phyloP scores from a whole-genome alignment of 176 grass and related monocot genomes.

The Oryza rufipogon region DNA sequence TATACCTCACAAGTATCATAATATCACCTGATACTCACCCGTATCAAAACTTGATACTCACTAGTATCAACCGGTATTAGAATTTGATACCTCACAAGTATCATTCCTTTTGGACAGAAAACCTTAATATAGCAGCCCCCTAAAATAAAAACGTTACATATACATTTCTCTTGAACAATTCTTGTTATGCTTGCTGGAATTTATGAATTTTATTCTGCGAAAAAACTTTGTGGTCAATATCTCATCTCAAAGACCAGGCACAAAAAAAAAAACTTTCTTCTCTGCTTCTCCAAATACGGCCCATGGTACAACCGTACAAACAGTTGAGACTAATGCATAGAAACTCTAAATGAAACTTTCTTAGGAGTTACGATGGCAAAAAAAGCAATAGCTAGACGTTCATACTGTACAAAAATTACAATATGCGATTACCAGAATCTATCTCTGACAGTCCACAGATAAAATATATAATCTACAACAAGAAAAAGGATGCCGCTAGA shows the following conservation, averaged over 20 bases:
- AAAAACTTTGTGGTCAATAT: background rate
- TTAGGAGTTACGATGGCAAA: background rate
- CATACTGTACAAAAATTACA: slow-evolving; percentile 50
- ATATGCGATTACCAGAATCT: slow-evolving; percentile 1
- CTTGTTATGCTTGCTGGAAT: too few species aligned
- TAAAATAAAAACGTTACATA: background rate
- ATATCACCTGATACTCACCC: too few species aligned
- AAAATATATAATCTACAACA: slow-evolving; percentile 30
- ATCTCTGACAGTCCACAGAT: slow-evolving; percentile 17
- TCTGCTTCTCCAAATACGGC: background rate
- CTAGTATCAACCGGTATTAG: too few species aligned
- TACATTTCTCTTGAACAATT: background rate
- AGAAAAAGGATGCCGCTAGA: background rate
- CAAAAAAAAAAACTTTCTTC: background rate
- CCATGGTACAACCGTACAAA: background rate
- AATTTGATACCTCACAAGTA: too few species aligned
- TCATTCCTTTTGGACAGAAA: too few species aligned
- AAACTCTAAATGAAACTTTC: background rate
- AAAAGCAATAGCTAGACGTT: slow-evolving; percentile 6
- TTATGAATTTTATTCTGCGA: too few species aligned
- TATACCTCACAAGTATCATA: too few species aligned
- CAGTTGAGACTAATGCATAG: too few species aligned
- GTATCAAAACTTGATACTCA: too few species aligned
- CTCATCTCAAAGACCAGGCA: background rate
- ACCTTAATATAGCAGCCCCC: too few species aligned